phyloP scores from a whole-genome alignment of 305 asterid genomes.

The Fraxinus paxiana region DNA sequence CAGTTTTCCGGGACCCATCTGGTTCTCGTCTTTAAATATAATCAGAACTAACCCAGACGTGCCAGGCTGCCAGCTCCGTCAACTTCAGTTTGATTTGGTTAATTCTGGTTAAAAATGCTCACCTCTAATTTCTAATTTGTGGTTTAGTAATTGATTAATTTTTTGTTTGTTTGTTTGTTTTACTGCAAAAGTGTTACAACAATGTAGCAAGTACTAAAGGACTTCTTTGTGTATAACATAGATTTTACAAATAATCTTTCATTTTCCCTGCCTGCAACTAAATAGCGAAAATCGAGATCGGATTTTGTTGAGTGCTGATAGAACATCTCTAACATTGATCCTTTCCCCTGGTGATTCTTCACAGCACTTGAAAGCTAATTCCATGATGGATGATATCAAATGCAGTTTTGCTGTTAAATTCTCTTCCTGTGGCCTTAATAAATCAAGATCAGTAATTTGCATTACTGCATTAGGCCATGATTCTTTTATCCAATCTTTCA shows the following conservation, averaged over 20 bases:
- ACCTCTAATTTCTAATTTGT: neutral
- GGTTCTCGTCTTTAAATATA: neutral
- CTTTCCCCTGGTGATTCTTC: slow-evolving; percentile 25
- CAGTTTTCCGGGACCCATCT: neutral
- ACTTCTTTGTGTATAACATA: neutral
- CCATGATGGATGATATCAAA: slow-evolving; percentile 25
- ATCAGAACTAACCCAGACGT: neutral
- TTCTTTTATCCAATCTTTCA: slow-evolving; percentile 28
- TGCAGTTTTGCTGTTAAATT: neutral
- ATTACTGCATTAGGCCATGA: slow-evolving; percentile 12
- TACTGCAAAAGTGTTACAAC: neutral
- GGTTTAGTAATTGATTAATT: neutral
- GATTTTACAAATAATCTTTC: neutral
- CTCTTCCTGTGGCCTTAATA: slow-evolving; percentile 9
- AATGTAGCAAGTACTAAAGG: neutral
- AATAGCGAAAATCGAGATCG: neutral
- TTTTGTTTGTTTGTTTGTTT: neutral
- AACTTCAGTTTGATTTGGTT: neutral
- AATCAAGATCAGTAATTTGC: slow-evolving; percentile 23
- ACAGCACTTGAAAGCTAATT: slow-evolving; percentile 39
- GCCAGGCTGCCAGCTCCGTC: neutral
- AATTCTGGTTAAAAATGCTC: neutral
- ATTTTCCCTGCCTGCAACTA: neutral
- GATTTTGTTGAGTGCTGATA: slow-evolving; percentile 22
- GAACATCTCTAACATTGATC: slow-evolving; percentile 26